These are phyloP conservation scores for Penicillium sp. DNA, from an alignment of 2,329 filamentous ascomycete genomes.

Conservation along the genomic window DNA sequence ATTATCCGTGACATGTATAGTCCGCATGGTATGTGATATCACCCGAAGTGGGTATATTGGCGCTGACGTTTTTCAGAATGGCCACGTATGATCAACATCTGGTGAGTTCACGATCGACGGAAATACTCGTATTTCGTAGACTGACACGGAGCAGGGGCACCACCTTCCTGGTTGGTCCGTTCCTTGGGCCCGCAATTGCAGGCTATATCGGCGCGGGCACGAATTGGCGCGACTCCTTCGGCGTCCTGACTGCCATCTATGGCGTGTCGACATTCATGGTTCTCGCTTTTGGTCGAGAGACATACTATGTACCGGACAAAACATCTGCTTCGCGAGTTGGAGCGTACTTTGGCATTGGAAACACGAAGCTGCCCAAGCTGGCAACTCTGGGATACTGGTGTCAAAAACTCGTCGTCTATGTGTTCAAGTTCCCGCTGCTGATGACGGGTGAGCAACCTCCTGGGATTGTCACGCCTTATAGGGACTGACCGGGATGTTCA, in stretches of 20 bases:
- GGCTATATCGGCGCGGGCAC: constrained; percentile 37
- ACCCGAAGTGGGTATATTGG: background rate
- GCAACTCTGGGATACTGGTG: constrained; percentile 26
- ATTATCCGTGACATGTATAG: constrained; percentile 43
- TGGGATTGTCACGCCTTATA: background rate
- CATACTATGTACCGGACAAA: constrained; percentile 27
- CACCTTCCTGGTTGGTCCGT: constrained; percentile 39
- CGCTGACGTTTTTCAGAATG: constrained; percentile 24
- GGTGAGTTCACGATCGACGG: constrained; percentile 14
- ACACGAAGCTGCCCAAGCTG: constrained; percentile 28
- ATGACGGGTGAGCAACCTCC: constrained; percentile 21
- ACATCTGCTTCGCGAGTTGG: constrained; percentile 17
- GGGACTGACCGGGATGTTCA: constrained; percentile 2
- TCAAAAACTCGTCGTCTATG: constrained; percentile 23
- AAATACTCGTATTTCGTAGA: background rate
- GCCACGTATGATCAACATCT: constrained; percentile 41
- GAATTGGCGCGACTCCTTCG: constrained; percentile 35
- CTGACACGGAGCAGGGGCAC: constrained; percentile 28
- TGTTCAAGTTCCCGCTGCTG: constrained; percentile 33
- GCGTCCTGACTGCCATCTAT: constrained; percentile 37
- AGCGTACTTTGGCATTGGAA: constrained; percentile 33
- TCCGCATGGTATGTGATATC: constrained; percentile 19
- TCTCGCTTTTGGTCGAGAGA: constrained; percentile 36
- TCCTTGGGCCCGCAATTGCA: constrained; percentile 37
- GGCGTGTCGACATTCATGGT: constrained; percentile 35